Evolutionary conservation across 306 rosid species (phyloP), one percentile per base, ranked within the genome.

Genomic region (Betula pendula): DNA sequence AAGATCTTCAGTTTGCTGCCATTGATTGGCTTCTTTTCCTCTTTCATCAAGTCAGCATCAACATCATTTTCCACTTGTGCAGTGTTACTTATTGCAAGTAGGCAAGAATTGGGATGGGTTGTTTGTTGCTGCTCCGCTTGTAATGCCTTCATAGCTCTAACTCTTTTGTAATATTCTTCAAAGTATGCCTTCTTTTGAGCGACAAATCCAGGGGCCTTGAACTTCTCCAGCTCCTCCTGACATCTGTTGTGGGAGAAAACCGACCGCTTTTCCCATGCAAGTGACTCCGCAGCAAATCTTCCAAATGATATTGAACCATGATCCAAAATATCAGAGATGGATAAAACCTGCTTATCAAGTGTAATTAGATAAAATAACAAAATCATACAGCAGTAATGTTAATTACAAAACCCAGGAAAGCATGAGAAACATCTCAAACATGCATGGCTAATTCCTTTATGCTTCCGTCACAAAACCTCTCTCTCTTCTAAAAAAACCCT

Each of bases 181-280:
- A 79, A 83, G 76, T 62, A 83, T 5, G 84, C 83, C 81, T 75
- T 83, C 79, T 83, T 83, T 67, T 79, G 86, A 5, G 81, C 83
- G 24, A 83, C 84, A 63, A 83, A 79, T 27, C 83, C 86, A 48
- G 76, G 79, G 49, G 74, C 72, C 75, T 75, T 79, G 77, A 79
- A 83, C 72, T 52, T 79, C 49, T 75, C 83, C n/a, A 83, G 83
- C 83, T 79, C 86, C 81, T 79, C 81, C 68, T 67, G 80, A 53
- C 83, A 66, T 22, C 68, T 67, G 35, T 83, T 75, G 38, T 79
- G 83, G 55, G 72, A 81, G 73, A 83, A 83, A 35, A 71, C 83
- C 8, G 83, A 79, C 78, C 86, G 13, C 76, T 71, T 83, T 70
- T 79, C 83, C 86, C 86, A 83, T 15, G 77, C 75, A 47, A 83